A percentile compares a stretch with the other conserved stretches of the same genome.
These are phyloP conservation scores for Wickerhamiella alocasiicola DNA, from an alignment of 805 yeast species.

Conservation along the genomic window DNA sequence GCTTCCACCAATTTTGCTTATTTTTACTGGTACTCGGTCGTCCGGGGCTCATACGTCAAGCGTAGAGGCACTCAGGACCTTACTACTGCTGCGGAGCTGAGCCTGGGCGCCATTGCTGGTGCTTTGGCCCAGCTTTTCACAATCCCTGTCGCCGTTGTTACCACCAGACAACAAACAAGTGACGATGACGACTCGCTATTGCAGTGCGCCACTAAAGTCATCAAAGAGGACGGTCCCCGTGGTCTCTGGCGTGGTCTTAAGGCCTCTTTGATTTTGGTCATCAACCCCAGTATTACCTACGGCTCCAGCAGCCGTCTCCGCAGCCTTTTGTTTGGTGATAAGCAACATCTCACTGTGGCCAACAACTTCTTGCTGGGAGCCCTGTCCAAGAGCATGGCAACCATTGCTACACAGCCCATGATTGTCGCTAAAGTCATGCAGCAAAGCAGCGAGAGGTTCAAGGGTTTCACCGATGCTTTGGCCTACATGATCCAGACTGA, in stretches of 20 bases:
- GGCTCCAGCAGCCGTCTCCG: conserved; percentile 65
- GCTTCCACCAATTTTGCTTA: conserved; percentile 73
- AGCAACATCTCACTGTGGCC: conserved; percentile 38
- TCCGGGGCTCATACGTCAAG: conserved; percentile 44
- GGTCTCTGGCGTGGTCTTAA: conserved; percentile 80
- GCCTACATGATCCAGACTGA: conserved; percentile 49
- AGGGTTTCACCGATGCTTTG: conserved; percentile 52
- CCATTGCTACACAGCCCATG: conserved; percentile 69
- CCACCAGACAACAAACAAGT: conserved; percentile 42
- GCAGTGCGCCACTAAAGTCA: conserved; percentile 38
- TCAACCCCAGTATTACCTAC: conserved; percentile 79
- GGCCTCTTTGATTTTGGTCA: conserved; percentile 63
- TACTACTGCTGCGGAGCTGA: conserved; percentile 54
- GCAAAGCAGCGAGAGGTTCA: conserved; percentile 40
- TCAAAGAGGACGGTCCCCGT: conserved; percentile 48
- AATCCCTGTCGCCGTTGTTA: conserved; percentile 65
- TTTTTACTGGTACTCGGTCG: conserved; percentile 76
- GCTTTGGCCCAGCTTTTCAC: conserved; percentile 70
- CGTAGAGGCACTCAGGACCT: conserved; percentile 25
- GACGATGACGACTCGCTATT: conserved; percentile 27
- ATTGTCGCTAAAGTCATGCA: conserved; percentile 75
- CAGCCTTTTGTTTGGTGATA: conserved; percentile 34
- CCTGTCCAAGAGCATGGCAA: conserved; percentile 68
- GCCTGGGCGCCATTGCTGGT: conserved; percentile 70
- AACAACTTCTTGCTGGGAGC: conserved; percentile 67